These are phyloP conservation scores for Phytophthora melonis DNA, from an alignment of 352 stramenopile species.

Conservation along the genomic window DNA sequence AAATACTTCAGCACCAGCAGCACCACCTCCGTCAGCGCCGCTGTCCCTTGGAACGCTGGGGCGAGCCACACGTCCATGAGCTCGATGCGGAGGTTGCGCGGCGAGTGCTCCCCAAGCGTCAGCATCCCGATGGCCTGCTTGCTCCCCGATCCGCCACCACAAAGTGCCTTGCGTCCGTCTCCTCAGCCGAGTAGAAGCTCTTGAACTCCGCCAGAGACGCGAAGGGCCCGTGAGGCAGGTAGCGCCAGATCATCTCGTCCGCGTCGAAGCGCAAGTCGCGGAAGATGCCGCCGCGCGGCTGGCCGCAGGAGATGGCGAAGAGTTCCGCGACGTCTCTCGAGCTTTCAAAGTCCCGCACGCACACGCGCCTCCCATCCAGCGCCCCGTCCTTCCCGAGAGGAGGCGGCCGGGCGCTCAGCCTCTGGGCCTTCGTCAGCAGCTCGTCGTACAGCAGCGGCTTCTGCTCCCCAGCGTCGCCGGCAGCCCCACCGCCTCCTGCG, in stretches of 20 bases:
- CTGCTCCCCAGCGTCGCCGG: constrained; percentile 61
- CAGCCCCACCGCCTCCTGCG: constrained; percentile 76
- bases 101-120: constrained; percentile 76
- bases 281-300: constrained; percentile 63
- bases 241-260: constrained; percentile 83
- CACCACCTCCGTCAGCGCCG: constrained; percentile 62
- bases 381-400: constrained; percentile 31
- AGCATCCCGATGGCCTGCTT: constrained; percentile 80
- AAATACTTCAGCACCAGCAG: constrained; percentile 77
- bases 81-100: constrained; percentile 79
- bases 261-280: constrained; percentile 67
- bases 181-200: constrained; percentile 45
- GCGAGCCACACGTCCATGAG: constrained; percentile 85
- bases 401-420: constrained; percentile 44
- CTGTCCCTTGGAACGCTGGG: constrained; percentile 76
- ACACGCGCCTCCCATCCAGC: constrained; percentile 53
- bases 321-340: constrained; percentile 43
- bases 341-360: constrained; percentile 54
- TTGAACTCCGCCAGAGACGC: constrained; percentile 44
- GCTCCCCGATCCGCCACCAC: constrained; percentile 66
- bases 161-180: constrained; percentile 60
- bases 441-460: constrained; percentile 91
- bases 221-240: constrained; percentile 77
- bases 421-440: constrained; percentile 67
- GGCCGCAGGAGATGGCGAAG: constrained; percentile 60